Base-by-base conservation (phyloP, 2,329 filamentous ascomycete genomes). In the Claviceps paspali region DNA sequence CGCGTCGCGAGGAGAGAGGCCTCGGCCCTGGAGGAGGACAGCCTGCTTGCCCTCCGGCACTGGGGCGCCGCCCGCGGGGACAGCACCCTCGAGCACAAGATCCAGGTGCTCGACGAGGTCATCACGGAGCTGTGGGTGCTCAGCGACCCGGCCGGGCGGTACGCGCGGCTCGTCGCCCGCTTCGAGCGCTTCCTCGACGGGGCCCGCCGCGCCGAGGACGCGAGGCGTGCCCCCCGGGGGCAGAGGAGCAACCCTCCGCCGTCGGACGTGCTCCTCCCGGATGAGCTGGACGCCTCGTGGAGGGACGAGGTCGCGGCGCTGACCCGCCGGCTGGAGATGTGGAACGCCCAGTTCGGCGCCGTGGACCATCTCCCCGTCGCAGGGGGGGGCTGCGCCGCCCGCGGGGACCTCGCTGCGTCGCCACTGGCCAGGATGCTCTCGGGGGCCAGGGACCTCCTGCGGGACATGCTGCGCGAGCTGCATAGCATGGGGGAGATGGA, bases 381-480 rank as follows among this genome's bases (percentile, higher is more conserved):
- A n/a, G n/a, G n/a, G n/a, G n/a, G n/a, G n/a, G n/a, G n/a, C n/a
- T n/a, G n/a, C n/a, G n/a, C n/a, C n/a, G n/a, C n/a, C n/a, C n/a
- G n/a, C n/a, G n/a, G n/a, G n/a, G n/a, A n/a, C n/a, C n/a, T n/a
- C n/a, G n/a, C n/a, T n/a, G 6, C 39, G 21, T 38, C 53, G 12
- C 70, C 63, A 41, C 48, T 79, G 38, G 57, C 49, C 17, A 52
- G 57, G 21, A 63, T 75, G 45, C 50, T 79, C 28, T 53, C 52
- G 6, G 64, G 60, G 2, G 71, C 65, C 38, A 52, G 60, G 17
- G 49, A 47, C 12, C 52, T 81, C 31, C 63, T 79, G 10, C 50
- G 58, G 33, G 70, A 66, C 26, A 80, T 80, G 75, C 53, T 76
- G 31, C 60, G 59, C n/a, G 77, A 81, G 58, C 56, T 82, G 43